phyloP scores from a whole-genome alignment of 768 basidiomycete species.

The Trichaptum fuscoviolaceum region DNA sequence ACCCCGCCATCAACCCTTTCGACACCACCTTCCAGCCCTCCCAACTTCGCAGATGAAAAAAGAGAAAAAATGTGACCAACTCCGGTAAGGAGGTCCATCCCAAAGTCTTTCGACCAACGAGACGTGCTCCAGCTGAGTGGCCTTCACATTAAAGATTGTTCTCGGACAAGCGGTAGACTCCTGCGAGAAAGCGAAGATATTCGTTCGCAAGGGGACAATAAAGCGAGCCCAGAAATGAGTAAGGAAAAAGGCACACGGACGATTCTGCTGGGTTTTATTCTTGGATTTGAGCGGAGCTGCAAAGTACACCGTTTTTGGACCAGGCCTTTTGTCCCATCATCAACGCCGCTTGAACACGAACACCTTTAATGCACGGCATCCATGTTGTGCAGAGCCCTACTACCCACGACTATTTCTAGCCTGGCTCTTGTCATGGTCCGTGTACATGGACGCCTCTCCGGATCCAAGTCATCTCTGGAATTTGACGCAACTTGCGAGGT shows the following conservation, averaged over 20 bases:
- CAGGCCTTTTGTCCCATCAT: not conserved
- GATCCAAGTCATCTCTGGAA: not conserved
- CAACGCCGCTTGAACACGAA: no score
- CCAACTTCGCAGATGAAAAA: not conserved
- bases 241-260: conserved; percentile 6
- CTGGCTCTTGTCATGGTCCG: not conserved
- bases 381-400: no score
- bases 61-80: conserved; percentile 22
- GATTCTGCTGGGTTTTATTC: not conserved
- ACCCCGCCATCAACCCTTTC: not conserved
- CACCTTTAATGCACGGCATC: not conserved
- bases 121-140: conserved; percentile 31
- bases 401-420: no score
- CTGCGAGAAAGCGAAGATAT: conserved; percentile 25
- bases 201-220: conserved; percentile 35
- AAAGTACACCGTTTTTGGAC: not conserved
- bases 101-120: conserved; percentile 20
- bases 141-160: conserved; percentile 12
- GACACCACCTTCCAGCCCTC: not conserved
- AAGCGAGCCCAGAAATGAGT: conserved; percentile 34
- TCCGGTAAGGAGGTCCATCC: conserved; percentile 35
- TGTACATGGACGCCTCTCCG: not conserved
- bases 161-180: conserved; percentile 35
- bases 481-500: not conserved
- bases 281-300: not conserved